Conservation (phyloP, 257 asterid species). For the Osmanthus fragrans region DNA sequence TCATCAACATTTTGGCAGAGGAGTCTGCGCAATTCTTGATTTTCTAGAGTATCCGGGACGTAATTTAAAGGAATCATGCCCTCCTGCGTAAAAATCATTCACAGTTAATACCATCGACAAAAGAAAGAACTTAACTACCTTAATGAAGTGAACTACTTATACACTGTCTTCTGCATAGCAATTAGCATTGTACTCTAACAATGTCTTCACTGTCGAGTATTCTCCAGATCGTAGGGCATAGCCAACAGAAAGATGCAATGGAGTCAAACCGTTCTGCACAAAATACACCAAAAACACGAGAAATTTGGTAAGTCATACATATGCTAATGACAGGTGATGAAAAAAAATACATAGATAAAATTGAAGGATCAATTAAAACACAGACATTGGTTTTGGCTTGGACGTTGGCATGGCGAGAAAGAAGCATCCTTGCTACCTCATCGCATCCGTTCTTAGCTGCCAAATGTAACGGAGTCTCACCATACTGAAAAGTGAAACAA, state of each 20-base stretch:
- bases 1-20: slow-evolving; percentile 46
- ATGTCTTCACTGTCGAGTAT: slow-evolving; percentile 31
- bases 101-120: background rate
- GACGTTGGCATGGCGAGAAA: slow-evolving; percentile 29
- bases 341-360: background rate
- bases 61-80: slow-evolving; percentile 65
- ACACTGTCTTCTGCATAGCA: slow-evolving; percentile 42
- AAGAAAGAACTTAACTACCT: background rate
- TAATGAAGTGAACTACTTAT: background rate
- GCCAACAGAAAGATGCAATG: slow-evolving; percentile 49
- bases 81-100: slow-evolving; percentile 51
- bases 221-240: slow-evolving; percentile 44
- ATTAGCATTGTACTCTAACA: slow-evolving; percentile 38
- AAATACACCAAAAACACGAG: slow-evolving; percentile 14
- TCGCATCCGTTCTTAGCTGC: slow-evolving; percentile 49
- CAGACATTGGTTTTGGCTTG: slow-evolving; percentile 47
- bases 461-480: slow-evolving; percentile 53
- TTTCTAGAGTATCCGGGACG: slow-evolving; percentile 54
- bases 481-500: slow-evolving; percentile 35
- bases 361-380: background rate
- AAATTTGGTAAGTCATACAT: background rate
- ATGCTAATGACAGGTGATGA: background rate
- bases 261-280: slow-evolving; percentile 40
- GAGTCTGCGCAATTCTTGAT: slow-evolving; percentile 44
- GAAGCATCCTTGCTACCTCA: slow-evolving; percentile 34